Conservation (phyloP, 257 asterid genomes). For the Ilex asprella region DNA sequence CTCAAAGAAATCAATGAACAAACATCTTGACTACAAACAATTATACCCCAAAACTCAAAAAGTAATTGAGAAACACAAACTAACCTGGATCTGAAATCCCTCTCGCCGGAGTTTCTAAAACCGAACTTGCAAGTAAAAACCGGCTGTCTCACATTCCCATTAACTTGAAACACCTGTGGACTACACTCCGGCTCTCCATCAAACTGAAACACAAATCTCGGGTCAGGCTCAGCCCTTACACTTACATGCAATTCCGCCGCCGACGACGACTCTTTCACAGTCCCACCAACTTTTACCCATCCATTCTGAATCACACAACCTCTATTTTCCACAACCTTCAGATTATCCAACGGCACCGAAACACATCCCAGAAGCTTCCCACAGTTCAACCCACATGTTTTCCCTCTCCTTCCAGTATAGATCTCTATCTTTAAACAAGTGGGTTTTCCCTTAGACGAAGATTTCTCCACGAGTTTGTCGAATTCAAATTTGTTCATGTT, state of each 20-base stretch:
- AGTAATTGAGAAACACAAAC: background rate
- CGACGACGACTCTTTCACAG: background rate
- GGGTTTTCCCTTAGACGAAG: conserved; percentile 8
- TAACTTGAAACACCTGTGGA: conserved; percentile 92
- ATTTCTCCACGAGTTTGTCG: conserved; percentile 40
- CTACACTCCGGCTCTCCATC: conserved; percentile 98
- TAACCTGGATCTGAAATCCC: conserved; percentile 80
- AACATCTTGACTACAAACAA: no score
- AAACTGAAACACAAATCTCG: conserved; percentile 88
- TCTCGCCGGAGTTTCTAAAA: conserved; percentile 59
- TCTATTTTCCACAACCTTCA: conserved; percentile 45
- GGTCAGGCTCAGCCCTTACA: conserved; percentile 83
- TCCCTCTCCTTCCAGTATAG: conserved; percentile 27
- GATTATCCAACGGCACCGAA: conserved; percentile 45
- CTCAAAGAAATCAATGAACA: no score
- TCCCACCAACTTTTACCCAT: conserved; percentile 48
- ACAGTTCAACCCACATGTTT: conserved; percentile 26
- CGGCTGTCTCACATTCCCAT: conserved; percentile 82
- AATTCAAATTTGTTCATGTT: conserved; percentile 58
- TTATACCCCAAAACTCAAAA: background rate
- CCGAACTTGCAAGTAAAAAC: conserved; percentile 91
- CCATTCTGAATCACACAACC: conserved; percentile 59
- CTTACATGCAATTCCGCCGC: conserved; percentile 45
- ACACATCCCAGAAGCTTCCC: conserved; percentile 58
- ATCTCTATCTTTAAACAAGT: conserved; percentile 47